Evolutionary conservation across 1,284 basidiomycete species (phyloP).

Genomic region (Coriolopsis trogii): DNA sequence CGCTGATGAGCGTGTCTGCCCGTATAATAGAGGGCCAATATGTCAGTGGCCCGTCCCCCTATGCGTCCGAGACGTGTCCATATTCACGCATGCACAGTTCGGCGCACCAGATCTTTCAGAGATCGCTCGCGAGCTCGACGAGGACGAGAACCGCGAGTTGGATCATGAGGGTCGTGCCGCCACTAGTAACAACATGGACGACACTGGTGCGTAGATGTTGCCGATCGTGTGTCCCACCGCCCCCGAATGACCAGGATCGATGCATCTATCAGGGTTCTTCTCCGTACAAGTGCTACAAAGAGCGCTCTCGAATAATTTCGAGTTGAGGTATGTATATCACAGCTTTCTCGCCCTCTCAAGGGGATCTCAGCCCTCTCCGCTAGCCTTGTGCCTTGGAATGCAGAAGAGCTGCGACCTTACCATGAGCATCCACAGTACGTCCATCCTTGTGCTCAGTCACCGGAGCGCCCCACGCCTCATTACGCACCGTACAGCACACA

Average conservation of each 20-base stretch:
- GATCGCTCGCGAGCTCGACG: constrained; percentile 73
- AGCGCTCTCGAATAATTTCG: constrained; percentile 79
- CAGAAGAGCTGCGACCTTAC: constrained; percentile 77
- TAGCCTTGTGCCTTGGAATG: constrained; percentile 81
- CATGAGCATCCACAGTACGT: constrained; percentile 81
- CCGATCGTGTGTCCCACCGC: neutral
- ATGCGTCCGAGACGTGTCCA: constrained; percentile 16
- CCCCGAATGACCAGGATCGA: constrained; percentile 15
- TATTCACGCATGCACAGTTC: constrained; percentile 52
- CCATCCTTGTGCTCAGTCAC: too few species aligned
- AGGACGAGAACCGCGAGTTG: constrained; percentile 44
- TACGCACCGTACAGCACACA: constrained; percentile 57
- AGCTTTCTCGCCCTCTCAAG: neutral
- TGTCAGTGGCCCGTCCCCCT: constrained; percentile 43
- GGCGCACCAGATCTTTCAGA: constrained; percentile 85
- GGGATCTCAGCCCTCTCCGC: neutral
- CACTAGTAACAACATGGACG: constrained; percentile 84
- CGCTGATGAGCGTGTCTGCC: constrained; percentile 7
- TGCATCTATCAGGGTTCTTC: constrained; percentile 81
- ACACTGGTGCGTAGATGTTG: constrained; percentile 59
- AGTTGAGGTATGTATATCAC: constrained; percentile 59
- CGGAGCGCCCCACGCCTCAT: too few species aligned
- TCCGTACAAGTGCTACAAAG: constrained; percentile 82
- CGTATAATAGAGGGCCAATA: constrained; percentile 66
- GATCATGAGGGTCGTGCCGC: constrained; percentile 38